phyloP scores from a whole-genome alignment of 768 basidiomycete genomes.

The Amylocystis lapponica region DNA sequence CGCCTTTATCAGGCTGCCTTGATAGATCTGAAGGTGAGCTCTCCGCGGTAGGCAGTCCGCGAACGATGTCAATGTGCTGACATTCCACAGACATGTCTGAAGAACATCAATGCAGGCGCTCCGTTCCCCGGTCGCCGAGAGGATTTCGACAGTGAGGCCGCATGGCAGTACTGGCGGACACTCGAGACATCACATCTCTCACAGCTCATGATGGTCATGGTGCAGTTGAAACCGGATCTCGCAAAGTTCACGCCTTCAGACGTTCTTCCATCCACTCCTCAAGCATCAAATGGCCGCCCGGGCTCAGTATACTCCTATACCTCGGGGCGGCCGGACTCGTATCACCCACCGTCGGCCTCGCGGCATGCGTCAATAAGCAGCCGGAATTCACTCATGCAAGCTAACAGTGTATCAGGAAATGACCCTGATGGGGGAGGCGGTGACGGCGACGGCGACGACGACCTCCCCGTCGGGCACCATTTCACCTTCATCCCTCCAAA shows the following conservation, averaged over 20 bases:
- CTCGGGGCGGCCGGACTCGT: conserved; percentile 18
- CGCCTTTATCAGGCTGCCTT: conserved; percentile 60
- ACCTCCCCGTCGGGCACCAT: conserved; percentile 63
- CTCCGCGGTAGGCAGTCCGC: not conserved
- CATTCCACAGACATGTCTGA: conserved; percentile 68
- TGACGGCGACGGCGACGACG: conserved; percentile 55
- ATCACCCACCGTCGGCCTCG: conserved; percentile 16
- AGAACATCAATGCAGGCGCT: conserved; percentile 81
- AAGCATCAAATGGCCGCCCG: conserved; percentile 38
- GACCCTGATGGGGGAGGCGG: conserved; percentile 32
- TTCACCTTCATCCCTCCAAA: conserved; percentile 92
- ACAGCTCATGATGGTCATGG: conserved; percentile 84
- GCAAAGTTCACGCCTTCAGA: conserved; percentile 72
- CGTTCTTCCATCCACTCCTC: conserved; percentile 28
- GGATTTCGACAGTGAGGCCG: conserved; percentile 79
- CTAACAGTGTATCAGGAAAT: conserved; percentile 21
- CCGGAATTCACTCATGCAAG: conserved; percentile 46
- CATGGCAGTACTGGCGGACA: conserved; percentile 80
- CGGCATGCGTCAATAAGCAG: conserved; percentile 64
- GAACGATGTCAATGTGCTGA: conserved; percentile 8
- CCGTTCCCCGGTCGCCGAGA: conserved; percentile 81
- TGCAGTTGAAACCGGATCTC: conserved; percentile 79
- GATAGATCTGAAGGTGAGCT: conserved; percentile 73
- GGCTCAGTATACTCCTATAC: conserved; percentile 47
- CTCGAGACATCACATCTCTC: conserved; percentile 80